phyloP scores from a whole-genome alignment of 129 eudicot genomes.

The Saussurea involucrata region DNA sequence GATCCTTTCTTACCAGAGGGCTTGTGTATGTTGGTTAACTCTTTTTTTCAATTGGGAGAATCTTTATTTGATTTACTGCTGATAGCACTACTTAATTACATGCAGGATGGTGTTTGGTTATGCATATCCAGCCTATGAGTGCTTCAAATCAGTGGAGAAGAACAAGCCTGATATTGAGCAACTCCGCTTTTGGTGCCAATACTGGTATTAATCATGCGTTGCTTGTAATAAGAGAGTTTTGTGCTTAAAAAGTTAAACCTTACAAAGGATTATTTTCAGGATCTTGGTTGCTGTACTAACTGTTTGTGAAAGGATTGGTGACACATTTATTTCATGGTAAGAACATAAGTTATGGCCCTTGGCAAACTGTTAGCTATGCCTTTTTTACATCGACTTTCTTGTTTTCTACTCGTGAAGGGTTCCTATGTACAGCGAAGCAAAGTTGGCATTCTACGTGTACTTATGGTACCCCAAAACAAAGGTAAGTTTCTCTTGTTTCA shows the following conservation, averaged over 20 bases:
- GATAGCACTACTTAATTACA: not conserved
- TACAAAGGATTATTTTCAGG: slow-evolving; percentile 45
- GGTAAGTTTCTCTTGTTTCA: slow-evolving; percentile 34
- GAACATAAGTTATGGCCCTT: not conserved
- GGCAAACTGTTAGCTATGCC: not conserved
- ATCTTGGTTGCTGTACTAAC: slow-evolving; percentile 83
- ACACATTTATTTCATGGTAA: slow-evolving; percentile 85
- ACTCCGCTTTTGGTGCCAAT: slow-evolving; percentile 96
- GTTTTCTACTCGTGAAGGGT: slow-evolving; percentile 55
- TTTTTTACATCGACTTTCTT: not conserved
- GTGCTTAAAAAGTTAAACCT: slow-evolving; percentile 10
- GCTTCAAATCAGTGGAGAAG: slow-evolving; percentile 77
- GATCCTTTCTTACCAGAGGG: slow-evolving; percentile 86
- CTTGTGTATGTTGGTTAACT: slow-evolving; percentile 61
- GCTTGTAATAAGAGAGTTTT: not conserved
- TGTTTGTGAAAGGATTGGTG: slow-evolving; percentile 77
- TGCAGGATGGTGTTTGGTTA: slow-evolving; percentile 87
- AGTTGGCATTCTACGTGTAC: slow-evolving; percentile 80
- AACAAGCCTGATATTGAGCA: slow-evolving; percentile 83
- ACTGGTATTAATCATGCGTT: slow-evolving; percentile 48
- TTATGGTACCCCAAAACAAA: slow-evolving; percentile 91
- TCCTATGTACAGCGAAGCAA: slow-evolving; percentile 97
- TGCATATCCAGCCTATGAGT: slow-evolving; percentile 96
- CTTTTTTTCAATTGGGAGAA: not conserved
- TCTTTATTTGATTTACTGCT: not conserved